phyloP scores from a whole-genome alignment of 1,284 basidiomycete species.

The Amylostereum areolatum region DNA sequence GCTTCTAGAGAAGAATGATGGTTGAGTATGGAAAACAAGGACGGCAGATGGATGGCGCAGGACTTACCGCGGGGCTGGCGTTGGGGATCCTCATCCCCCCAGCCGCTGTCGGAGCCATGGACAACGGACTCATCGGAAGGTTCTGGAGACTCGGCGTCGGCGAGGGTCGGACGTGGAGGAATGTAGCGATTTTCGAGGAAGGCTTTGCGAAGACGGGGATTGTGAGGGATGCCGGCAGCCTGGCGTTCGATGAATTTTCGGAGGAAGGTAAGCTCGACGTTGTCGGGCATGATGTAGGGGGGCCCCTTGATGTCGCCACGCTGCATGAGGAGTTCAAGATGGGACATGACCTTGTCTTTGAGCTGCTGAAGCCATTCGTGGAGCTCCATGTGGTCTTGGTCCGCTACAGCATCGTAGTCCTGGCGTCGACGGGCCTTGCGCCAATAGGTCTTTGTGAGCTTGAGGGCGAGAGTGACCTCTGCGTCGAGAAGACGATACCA shows the following conservation, averaged over 20 bases:
- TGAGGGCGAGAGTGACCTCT: slow-evolving; percentile 71
- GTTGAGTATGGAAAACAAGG: too few species aligned
- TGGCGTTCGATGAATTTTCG: slow-evolving; percentile 77
- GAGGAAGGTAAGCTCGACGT: slow-evolving; percentile 67
- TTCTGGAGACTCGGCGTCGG: slow-evolving; percentile 48
- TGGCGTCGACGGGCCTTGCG: slow-evolving; percentile 69
- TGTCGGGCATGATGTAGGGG: slow-evolving; percentile 72
- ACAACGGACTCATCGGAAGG: slow-evolving; percentile 32
- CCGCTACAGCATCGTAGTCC: slow-evolving; percentile 74
- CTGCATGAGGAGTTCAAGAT: slow-evolving; percentile 76
- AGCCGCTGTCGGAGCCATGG: slow-evolving; percentile 6
- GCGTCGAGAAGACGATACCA: slow-evolving; percentile 72
- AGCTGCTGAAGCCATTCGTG: slow-evolving; percentile 80
- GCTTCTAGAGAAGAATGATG: too few species aligned
- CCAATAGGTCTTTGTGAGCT: slow-evolving; percentile 79
- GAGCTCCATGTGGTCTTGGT: slow-evolving; percentile 80
- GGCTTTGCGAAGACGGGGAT: slow-evolving; percentile 62
- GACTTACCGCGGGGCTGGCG: too few species aligned
- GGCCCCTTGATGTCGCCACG: slow-evolving; percentile 78
- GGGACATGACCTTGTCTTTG: slow-evolving; percentile 81
- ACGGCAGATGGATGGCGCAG: too few species aligned
- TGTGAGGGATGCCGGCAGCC: slow-evolving; percentile 62
- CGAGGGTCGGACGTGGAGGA: slow-evolving; percentile 13
- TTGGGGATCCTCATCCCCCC: slow-evolving; percentile 7
- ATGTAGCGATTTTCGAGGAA: slow-evolving; percentile 29